phyloP scores from a whole-genome alignment of 176 grass and related monocot genomes.

The Cymbopogon citratus region DNA sequence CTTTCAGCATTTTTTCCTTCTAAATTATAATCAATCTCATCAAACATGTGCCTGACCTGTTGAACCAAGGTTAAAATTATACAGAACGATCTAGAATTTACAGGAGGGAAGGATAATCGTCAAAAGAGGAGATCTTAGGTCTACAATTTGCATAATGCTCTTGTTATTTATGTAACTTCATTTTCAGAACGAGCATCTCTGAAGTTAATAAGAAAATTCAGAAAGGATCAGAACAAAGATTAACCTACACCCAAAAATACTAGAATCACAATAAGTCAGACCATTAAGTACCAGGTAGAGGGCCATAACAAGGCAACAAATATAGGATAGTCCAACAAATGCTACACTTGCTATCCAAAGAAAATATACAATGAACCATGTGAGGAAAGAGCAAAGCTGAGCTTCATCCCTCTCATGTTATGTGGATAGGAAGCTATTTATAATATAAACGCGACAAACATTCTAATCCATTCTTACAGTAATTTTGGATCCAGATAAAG shows the following conservation, averaged over 20 bases:
- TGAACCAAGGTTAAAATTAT: conserved; percentile 8
- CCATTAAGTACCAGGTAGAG: neutral
- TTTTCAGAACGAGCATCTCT: neutral
- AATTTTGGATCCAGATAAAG: neutral
- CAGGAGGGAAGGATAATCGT: neutral
- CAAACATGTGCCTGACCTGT: conserved; percentile 99
- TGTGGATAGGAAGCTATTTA: neutral
- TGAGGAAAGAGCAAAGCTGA: neutral
- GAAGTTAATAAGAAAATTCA: neutral
- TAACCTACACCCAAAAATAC: neutral
- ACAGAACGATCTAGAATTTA: neutral
- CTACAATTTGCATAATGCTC: neutral
- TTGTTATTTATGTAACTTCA: neutral
- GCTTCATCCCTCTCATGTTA: neutral
- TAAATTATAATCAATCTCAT: conserved; percentile 90
- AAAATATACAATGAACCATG: neutral
- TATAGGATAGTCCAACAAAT: neutral
- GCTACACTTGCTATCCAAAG: neutral
- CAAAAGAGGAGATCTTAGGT: neutral
- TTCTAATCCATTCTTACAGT: neutral
- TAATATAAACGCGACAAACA: neutral
- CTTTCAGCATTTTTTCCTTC: conserved; percentile 88
- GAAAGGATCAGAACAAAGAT: conserved; percentile 9
- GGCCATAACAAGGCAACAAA: neutral
- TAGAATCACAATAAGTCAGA: neutral